Percentiles rank a stretch among this genome's conserved stretches.
phyloP scores from a whole-genome alignment of 2,329 filamentous ascomycete species.

The Pseudocercospora fuligena region DNA sequence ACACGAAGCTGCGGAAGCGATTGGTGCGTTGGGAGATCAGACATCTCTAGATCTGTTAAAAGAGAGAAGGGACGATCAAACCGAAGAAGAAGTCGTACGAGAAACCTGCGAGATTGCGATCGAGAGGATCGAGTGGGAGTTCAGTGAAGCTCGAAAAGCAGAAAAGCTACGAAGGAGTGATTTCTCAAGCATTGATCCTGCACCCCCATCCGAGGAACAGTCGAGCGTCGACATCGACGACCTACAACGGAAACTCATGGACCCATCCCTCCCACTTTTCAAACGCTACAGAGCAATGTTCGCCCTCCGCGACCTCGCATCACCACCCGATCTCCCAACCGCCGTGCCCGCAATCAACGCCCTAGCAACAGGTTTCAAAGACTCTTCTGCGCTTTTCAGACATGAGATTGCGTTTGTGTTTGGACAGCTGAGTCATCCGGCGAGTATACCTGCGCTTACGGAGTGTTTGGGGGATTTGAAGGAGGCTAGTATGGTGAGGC shows the following conservation, averaged over 20 bases:
- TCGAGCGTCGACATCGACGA: slow-evolving; percentile 69
- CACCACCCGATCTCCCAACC: slow-evolving; percentile 86
- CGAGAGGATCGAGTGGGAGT: slow-evolving; percentile 91
- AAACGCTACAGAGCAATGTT: slow-evolving; percentile 98
- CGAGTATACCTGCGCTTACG: slow-evolving; percentile 90
- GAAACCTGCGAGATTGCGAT: slow-evolving; percentile 98
- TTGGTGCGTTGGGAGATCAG: slow-evolving; percentile 81
- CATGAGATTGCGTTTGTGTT: slow-evolving; percentile 99
- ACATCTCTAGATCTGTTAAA: slow-evolving; percentile 75
- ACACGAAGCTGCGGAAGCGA: slow-evolving; percentile 93
- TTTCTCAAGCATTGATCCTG: slow-evolving; percentile 94
- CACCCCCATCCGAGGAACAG: slow-evolving; percentile 73
- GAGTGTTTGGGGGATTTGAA: slow-evolving; percentile 75
- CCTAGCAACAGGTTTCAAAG: slow-evolving; percentile 81
- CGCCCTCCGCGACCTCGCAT: slow-evolving; percentile 89
- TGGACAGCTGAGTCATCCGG: slow-evolving; percentile 91
- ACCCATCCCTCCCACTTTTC: slow-evolving; percentile 81
- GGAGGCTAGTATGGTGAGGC: slow-evolving; percentile 94
- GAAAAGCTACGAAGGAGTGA: slow-evolving; percentile 78
- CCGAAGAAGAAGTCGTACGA: slow-evolving; percentile 79
- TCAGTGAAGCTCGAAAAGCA: slow-evolving; percentile 69
- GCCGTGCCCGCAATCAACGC: slow-evolving; percentile 85
- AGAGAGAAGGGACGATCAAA: slow-evolving; percentile 72
- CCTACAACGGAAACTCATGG: slow-evolving; percentile 76
- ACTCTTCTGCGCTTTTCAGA: slow-evolving; percentile 89